Base-by-base conservation (phyloP, 2,329 filamentous ascomycete genomes). In the Trichoderma guizhouense region DNA sequence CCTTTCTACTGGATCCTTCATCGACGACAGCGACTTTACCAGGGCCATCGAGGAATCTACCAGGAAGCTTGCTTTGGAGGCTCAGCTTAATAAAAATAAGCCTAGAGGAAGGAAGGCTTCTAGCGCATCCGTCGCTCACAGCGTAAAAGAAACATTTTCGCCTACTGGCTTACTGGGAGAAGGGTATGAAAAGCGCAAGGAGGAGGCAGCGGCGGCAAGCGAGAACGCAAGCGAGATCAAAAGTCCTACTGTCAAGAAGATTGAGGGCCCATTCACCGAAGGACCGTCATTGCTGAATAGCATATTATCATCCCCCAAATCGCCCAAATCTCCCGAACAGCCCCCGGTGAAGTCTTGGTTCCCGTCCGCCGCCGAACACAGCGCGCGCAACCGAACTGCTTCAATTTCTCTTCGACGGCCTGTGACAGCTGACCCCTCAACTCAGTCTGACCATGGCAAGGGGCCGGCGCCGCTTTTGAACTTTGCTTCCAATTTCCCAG, bases 391-490 rank as follows among this genome's bases (percentile, higher is more conserved):
- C n/a, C 79, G 80, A 64, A 77, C 75, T 71, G 74, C 77, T 34
- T 78, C 77, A 14, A 72, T 76, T 34, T 76, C 72, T 64, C 34
- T 60, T 57, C 73, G 72, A 62, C 77, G 76, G 26, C 78, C 78
- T 34, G 73, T 74, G 14, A 75, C 78, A 5, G 77, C 76, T 14
- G 80, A 78, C 69, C 73, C 73, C 7, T 43, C 67, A 14, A 53
- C 62, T 53, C 72, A 72, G 12, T 26, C 74, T 36, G 74, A 74
- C 32, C 77, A 76, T 11, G 76, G 81, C 12, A 79, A 77, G 76
- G 84, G 85, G 3, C 89, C 72, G 3, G 66, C 89, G 73, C 91
- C 92, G 1, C 84, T 94, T 7, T 81, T 94, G 34, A 92, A 93
- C 76, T 84, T 94, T 63, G 78, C 89, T 43, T 77, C 89, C 0